These are phyloP conservation scores for Asclepias syriaca DNA, from an alignment of 257 asterid genomes.

Conservation along the genomic window DNA sequence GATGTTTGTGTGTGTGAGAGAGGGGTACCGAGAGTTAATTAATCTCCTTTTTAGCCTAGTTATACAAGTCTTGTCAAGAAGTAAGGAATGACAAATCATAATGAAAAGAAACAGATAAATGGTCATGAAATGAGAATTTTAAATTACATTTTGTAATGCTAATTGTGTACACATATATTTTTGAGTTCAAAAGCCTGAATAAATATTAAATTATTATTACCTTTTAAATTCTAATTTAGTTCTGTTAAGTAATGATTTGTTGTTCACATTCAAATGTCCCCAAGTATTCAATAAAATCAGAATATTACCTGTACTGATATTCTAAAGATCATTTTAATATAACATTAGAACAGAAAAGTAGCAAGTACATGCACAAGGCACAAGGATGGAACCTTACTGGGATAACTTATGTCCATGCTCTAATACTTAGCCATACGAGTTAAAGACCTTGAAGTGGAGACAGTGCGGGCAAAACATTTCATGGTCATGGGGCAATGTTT, in stretches of 20 bases:
- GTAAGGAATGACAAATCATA: not conserved
- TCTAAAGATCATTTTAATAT: not conserved
- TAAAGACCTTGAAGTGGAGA: not conserved
- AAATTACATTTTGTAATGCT: not conserved
- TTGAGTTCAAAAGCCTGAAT: not conserved
- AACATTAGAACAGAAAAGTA: not conserved
- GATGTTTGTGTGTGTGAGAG: not conserved
- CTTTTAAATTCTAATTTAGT: not conserved
- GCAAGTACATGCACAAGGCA: not conserved
- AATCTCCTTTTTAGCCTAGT: not conserved
- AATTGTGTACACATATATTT: not conserved
- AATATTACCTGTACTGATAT: not conserved
- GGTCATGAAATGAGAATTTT: not conserved
- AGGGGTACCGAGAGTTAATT: not conserved
- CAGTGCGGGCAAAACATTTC: not conserved
- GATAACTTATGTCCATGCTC: not conserved
- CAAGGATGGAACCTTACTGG: not conserved
- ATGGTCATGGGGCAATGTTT: not conserved
- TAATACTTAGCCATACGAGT: not conserved
- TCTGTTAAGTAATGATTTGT: not conserved
- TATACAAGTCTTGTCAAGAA: not conserved
- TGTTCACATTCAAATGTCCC: not conserved
- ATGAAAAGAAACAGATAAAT: not conserved
- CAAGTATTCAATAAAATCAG: not conserved
- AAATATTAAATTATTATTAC: not conserved